Evolutionary conservation across 345 rosid species (phyloP).

Genomic region (Eucalyptus decipiens): DNA sequence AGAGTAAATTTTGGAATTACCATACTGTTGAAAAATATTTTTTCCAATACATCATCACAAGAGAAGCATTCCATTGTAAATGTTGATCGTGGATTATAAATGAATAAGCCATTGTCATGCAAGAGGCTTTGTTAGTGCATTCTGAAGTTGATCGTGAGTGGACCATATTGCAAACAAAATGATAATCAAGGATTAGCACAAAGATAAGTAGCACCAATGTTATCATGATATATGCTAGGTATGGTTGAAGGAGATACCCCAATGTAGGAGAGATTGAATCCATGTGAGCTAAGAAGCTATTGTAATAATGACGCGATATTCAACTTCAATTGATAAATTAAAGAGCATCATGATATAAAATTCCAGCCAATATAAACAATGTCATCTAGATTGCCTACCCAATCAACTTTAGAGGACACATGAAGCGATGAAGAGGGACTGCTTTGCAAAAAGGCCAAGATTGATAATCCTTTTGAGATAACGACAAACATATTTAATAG

Average conservation of each 20-base stretch:
- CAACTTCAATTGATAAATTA: neutral
- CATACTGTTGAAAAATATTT: rapidly evolving
- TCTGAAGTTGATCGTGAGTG: rapidly evolving
- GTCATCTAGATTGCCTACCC: no score
- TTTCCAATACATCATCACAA: rapidly evolving
- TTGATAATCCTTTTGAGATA: no score
- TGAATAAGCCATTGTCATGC: no score
- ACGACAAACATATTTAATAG: no score
- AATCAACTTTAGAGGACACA: no score
- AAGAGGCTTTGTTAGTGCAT: no score
- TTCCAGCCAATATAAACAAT: rapidly evolving
- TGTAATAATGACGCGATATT: rapidly evolving
- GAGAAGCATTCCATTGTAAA: rapidly evolving
- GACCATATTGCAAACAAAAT: rapidly evolving
- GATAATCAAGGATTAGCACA: rapidly evolving
- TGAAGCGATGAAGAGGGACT: no score
- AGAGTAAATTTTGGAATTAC: no score
- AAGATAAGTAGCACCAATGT: neutral
- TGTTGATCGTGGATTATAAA: no score
- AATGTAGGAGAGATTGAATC: neutral
- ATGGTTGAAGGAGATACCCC: neutral
- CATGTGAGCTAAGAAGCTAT: neutral
- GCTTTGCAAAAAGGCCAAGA: no score
- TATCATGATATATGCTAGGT: neutral
- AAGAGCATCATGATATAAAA: rapidly evolving